Evolutionary conservation across 441 rosid genomes (phyloP), one percentile per base, ranked within the genome.

Genomic region (Arabidopsis lyrata): DNA sequence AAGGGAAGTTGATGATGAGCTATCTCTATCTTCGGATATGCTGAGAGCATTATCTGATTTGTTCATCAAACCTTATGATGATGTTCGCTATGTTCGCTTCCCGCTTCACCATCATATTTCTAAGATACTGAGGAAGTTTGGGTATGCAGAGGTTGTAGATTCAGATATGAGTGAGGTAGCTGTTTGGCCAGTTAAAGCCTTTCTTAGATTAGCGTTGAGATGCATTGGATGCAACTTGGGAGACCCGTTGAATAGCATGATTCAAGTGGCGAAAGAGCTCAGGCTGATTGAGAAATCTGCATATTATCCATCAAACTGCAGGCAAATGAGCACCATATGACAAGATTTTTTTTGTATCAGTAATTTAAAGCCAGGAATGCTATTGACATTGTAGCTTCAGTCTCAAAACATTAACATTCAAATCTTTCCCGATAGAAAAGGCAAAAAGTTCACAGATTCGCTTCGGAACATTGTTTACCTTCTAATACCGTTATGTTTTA

Each of bases 11-110:
- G 70, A 72, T 41, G 63, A 72, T 42, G 63, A 72, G 47, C 38
- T 63, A 14, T 63, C 70, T 44, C 38, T 71, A n/a, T 73, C 52
- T 56, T 5, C 69, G 7, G 69, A 42, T 47, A 68, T 86, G 49
- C 50, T 83, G 39, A 74, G 72, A 29, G 83, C 77, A 56, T 70
- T 22, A 9, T 49, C 50, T 39, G 78, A 68, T 14, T 42, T 75
- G 18, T 66, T 74, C 68, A 59, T 57, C 68, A 41, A 22, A 59
- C 66, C 66, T 66, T 1, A 16, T 56, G 77, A 29, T 5, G 24
- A 50, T 39, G 38, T 13, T 8, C 45, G 47, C 14, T 18, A 22
- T 22, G 22, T 22, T 22, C 22, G 22, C 22, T 22, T 44, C 63
- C 47, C 73, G 34, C 55, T 75, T 52, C 69, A 68, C 38, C 18